Percentiles rank a stretch among this genome's conserved stretches.
These are phyloP conservation scores for Trematosphaeria pertusa DNA, from an alignment of 2,329 filamentous ascomycete genomes.

Conservation along the genomic window DNA sequence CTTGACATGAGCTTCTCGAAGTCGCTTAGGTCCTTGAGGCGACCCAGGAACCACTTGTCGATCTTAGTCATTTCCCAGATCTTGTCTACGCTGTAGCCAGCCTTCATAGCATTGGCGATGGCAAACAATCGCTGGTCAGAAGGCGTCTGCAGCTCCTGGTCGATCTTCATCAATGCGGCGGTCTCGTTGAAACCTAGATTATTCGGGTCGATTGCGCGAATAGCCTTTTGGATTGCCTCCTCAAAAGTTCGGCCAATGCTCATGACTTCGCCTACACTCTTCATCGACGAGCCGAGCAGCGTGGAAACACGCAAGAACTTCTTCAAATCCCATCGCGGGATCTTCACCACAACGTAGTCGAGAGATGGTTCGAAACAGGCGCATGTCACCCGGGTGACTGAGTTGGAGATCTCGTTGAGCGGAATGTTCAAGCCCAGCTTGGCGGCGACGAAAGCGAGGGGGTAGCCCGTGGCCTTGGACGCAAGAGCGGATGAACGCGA, in stretches of 20 bases:
- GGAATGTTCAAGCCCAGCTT: slow-evolving; percentile 96
- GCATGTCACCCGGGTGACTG: slow-evolving; percentile 92
- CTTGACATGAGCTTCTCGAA: slow-evolving; percentile 81
- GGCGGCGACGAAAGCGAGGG: slow-evolving; percentile 92
- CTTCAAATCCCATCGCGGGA: slow-evolving; percentile 98
- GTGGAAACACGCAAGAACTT: slow-evolving; percentile 98
- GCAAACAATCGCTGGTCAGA: slow-evolving; percentile 97
- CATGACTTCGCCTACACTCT: slow-evolving; percentile 99
- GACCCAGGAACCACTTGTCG: slow-evolving; percentile 96
- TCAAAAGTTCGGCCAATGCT: slow-evolving; percentile 96
- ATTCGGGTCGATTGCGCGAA: slow-evolving; percentile 91
- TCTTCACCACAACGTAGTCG: slow-evolving; percentile 98
- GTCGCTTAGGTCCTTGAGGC: slow-evolving; percentile 88
- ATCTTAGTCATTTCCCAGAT: slow-evolving; percentile 99
- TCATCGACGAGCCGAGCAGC: slow-evolving; percentile 96
- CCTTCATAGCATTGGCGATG: slow-evolving; percentile 96
- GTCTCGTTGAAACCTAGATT: slow-evolving; percentile 96
- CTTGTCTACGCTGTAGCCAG: slow-evolving; percentile 92
- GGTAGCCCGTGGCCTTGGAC: slow-evolving; percentile 97
- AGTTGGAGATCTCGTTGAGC: slow-evolving; percentile 94
- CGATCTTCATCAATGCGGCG: slow-evolving; percentile 84
- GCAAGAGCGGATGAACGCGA: slow-evolving; percentile 94
- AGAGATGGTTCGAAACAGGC: slow-evolving; percentile 98
- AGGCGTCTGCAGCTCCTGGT: slow-evolving; percentile 94
- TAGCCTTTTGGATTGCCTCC: slow-evolving; percentile 98